These are phyloP conservation scores for Madurella fahalii DNA, from an alignment of 2,329 filamentous ascomycete genomes.

Conservation along the genomic window DNA sequence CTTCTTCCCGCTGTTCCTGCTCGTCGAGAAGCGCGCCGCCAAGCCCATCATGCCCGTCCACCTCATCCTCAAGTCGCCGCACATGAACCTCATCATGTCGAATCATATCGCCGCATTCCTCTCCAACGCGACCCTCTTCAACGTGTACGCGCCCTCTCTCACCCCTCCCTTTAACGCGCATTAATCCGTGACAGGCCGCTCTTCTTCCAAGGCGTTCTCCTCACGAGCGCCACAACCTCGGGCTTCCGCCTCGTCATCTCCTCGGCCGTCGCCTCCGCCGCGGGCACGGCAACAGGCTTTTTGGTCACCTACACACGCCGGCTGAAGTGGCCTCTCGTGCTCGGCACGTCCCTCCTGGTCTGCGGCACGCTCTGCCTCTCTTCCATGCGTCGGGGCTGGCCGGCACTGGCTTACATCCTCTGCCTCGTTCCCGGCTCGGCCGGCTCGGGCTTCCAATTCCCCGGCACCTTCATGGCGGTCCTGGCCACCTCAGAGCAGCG, in stretches of 20 bases:
- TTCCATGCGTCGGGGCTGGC: constrained; percentile 47
- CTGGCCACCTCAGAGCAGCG: constrained; percentile 55
- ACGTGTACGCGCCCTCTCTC: constrained; percentile 44
- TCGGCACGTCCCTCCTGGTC: constrained; percentile 47
- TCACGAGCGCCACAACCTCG: constrained; percentile 64
- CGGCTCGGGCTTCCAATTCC: constrained; percentile 62
- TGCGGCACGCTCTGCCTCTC: constrained; percentile 49
- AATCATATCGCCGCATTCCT: constrained; percentile 52
- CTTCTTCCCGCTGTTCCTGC: constrained; percentile 49
- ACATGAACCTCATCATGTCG: constrained; percentile 54
- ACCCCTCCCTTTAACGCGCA: too few relatives aligned
- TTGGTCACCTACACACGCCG: constrained; percentile 56
- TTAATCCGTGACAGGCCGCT: constrained; percentile 50
- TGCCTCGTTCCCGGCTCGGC: constrained; percentile 54
- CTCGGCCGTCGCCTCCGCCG: constrained; percentile 50
- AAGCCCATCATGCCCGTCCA: constrained; percentile 59
- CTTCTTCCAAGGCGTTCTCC: constrained; percentile 72
- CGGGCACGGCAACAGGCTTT: constrained; percentile 57
- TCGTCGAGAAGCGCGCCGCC: constrained; percentile 45
- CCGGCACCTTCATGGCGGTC: constrained; percentile 59
- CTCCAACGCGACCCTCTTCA: constrained; percentile 55
- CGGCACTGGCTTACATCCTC: constrained; percentile 50
- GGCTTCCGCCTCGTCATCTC: constrained; percentile 68
- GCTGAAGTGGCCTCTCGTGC: constrained; percentile 55
- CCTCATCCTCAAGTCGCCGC: constrained; percentile 47